Conservation (phyloP, 2,329 filamentous ascomycete genomes). For the Ceratocystis alfenasii region DNA sequence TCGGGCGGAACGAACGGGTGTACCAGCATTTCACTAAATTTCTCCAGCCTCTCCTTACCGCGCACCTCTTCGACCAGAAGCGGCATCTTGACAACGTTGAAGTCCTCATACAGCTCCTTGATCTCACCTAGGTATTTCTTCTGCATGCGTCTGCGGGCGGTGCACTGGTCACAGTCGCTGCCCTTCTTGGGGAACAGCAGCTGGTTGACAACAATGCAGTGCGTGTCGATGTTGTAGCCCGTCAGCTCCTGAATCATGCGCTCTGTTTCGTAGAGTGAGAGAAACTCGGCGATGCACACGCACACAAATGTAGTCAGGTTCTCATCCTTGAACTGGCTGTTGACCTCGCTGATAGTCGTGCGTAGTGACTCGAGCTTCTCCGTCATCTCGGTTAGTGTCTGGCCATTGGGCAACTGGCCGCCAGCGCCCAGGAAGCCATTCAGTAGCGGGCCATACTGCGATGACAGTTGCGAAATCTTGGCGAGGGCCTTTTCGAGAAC, state of each 20-base stretch:
- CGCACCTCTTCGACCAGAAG: constrained; percentile 88
- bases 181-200: constrained; percentile 79
- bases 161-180: constrained; percentile 88
- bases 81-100: constrained; percentile 98
- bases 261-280: constrained; percentile 95
- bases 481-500: constrained; percentile 97
- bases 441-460: constrained; percentile 89
- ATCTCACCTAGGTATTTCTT: constrained; percentile 99
- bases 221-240: constrained; percentile 87
- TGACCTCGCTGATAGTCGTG: constrained; percentile 88
- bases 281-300: constrained; percentile 94
- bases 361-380: constrained; percentile 89
- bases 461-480: constrained; percentile 86
- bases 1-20: constrained; percentile 60
- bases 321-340: constrained; percentile 95
- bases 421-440: constrained; percentile 81
- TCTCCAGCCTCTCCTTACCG: constrained; percentile 86
- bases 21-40: constrained; percentile 76
- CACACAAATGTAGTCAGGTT: constrained; percentile 94
- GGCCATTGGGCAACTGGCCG: constrained; percentile 69
- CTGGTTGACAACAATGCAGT: constrained; percentile 97
- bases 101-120: constrained; percentile 87
- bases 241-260: constrained; percentile 98
- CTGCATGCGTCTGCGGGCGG: constrained; percentile 91
- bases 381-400: constrained; percentile 82